A percentile compares a stretch with the other conserved stretches of the same genome.
These are phyloP conservation scores for Physcia stellaris DNA, from an alignment of 495 filamentous ascomycete genomes.

Conservation along the genomic window DNA sequence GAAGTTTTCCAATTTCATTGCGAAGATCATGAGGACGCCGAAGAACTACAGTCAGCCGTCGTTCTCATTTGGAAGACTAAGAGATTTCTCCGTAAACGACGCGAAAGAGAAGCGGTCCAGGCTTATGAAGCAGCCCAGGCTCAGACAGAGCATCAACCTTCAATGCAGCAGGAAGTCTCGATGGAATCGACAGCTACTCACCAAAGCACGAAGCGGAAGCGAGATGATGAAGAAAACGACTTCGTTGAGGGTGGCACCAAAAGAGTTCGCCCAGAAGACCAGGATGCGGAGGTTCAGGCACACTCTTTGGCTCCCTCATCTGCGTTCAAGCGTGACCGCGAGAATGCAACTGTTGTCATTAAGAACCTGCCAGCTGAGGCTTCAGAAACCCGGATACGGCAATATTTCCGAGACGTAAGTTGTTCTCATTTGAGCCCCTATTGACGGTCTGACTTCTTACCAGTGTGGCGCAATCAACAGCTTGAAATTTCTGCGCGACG, in stretches of 20 bases:
- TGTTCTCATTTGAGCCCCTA: background rate
- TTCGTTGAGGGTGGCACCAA: conserved; percentile 37
- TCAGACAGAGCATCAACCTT: conserved; percentile 24
- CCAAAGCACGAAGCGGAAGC: conserved; percentile 48
- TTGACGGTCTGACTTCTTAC: conserved; percentile 14
- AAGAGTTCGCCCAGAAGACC: conserved; percentile 41
- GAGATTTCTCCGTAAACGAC: conserved; percentile 46
- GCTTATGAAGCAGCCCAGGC: conserved; percentile 34
- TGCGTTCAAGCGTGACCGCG: conserved; percentile 62
- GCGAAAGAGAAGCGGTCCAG: conserved; percentile 50
- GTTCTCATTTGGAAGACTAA: conserved; percentile 54
- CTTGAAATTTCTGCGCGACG: conserved; percentile 46
- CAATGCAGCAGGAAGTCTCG: conserved; percentile 17
- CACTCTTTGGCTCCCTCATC: conserved; percentile 25
- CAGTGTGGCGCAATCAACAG: conserved; percentile 68
- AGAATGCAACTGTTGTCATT: conserved; percentile 74
- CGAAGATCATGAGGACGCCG: conserved; percentile 67
- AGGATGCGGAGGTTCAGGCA: conserved; percentile 16
- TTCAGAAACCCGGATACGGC: conserved; percentile 57
- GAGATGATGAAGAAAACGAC: conserved; percentile 39
- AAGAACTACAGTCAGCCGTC: conserved; percentile 55
- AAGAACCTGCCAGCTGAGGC: conserved; percentile 56
- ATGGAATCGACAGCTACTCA: conserved; percentile 15
- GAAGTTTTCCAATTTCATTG: conserved; percentile 74
- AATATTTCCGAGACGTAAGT: conserved; percentile 75